phyloP scores from a whole-genome alignment of 176 grass and related monocot species.

The Zoysia japonica region DNA sequence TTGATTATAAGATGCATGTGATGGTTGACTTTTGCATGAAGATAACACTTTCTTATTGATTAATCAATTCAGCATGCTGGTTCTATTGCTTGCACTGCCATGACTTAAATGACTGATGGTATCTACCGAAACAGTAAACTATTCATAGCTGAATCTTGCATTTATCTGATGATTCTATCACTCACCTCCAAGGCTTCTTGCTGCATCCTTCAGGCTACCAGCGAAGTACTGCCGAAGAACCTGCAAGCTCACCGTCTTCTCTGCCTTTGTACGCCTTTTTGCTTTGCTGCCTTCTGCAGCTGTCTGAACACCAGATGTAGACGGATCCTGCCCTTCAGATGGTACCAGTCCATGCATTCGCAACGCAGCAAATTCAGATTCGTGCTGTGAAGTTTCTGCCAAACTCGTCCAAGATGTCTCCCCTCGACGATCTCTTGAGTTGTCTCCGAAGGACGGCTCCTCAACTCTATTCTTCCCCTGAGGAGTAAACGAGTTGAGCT shows the following conservation, averaged over 20 bases:
- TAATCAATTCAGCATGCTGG: slow-evolving; percentile 27
- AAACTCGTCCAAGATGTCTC: slow-evolving; percentile 41
- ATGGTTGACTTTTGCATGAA: slow-evolving; percentile 41
- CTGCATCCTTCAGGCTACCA: slow-evolving; percentile 96
- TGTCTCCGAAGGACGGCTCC: slow-evolving; percentile 44
- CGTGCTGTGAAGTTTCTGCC: slow-evolving; percentile 50
- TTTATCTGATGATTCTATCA: slow-evolving; percentile 27
- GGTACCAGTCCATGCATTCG: slow-evolving; percentile 38
- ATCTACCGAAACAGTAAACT: slow-evolving; percentile 34
- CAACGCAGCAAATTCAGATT: slow-evolving; percentile 46
- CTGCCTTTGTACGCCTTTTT: slow-evolving; percentile 72
- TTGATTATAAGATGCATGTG: slow-evolving; percentile 30
- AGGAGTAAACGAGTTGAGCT: slow-evolving; percentile 53
- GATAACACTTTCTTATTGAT: slow-evolving; percentile 36
- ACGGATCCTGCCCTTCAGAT: slow-evolving; percentile 36
- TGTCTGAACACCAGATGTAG: slow-evolving; percentile 36
- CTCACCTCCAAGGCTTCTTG: slow-evolving; percentile 89
- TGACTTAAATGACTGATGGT: slow-evolving; percentile 41
- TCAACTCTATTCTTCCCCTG: slow-evolving; percentile 53
- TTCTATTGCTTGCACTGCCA: slow-evolving; percentile 10
- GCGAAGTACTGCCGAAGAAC: slow-evolving; percentile 88
- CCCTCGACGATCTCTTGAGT: slow-evolving; percentile 37
- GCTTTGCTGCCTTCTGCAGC: slow-evolving; percentile 44
- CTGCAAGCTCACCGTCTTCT: slow-evolving; percentile 85
- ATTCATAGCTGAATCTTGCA: slow-evolving; percentile 34